Conservation (phyloP, 2,329 filamentous ascomycete genomes). For the Sphaerulina vaccinii region DNA sequence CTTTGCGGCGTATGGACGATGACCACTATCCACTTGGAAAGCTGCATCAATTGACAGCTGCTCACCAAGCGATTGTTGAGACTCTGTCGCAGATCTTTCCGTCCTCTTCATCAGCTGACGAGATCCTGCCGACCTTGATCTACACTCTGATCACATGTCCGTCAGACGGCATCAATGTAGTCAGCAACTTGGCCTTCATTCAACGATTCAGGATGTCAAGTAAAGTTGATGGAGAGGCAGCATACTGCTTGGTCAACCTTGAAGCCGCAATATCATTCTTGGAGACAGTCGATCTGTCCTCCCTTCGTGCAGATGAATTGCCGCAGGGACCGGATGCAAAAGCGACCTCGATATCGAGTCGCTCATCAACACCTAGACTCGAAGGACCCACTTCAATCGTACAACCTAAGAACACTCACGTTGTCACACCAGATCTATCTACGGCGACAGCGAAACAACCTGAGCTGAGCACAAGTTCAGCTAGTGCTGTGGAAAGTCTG, state of each 20-base stretch:
- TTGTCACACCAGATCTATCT: slow-evolving; percentile 39
- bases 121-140: slow-evolving; percentile 94
- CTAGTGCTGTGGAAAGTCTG: slow-evolving; percentile 16
- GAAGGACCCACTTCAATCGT: slow-evolving; percentile 39
- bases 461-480: slow-evolving; percentile 24
- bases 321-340: slow-evolving; percentile 65
- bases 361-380: slow-evolving; percentile 49
- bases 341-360: slow-evolving; percentile 38
- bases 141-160: slow-evolving; percentile 91
- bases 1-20: slow-evolving; percentile 78
- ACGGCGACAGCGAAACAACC: slow-evolving; percentile 30
- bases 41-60: slow-evolving; percentile 79
- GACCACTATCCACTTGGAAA: slow-evolving; percentile 88
- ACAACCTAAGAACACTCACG: slow-evolving; percentile 30
- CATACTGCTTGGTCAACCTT: slow-evolving; percentile 93
- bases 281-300: slow-evolving; percentile 91
- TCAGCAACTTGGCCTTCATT: slow-evolving; percentile 94
- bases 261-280: slow-evolving; percentile 93
- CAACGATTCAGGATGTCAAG: slow-evolving; percentile 82
- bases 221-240: slow-evolving; percentile 88
- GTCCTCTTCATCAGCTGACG: slow-evolving; percentile 85
- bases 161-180: slow-evolving; percentile 79
- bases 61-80: slow-evolving; percentile 93
- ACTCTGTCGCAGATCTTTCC: slow-evolving; percentile 66
- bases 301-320: slow-evolving; percentile 73